These are phyloP conservation scores for Fraxinus americana DNA, from an alignment of 257 asterid species.

Conservation along the genomic window DNA sequence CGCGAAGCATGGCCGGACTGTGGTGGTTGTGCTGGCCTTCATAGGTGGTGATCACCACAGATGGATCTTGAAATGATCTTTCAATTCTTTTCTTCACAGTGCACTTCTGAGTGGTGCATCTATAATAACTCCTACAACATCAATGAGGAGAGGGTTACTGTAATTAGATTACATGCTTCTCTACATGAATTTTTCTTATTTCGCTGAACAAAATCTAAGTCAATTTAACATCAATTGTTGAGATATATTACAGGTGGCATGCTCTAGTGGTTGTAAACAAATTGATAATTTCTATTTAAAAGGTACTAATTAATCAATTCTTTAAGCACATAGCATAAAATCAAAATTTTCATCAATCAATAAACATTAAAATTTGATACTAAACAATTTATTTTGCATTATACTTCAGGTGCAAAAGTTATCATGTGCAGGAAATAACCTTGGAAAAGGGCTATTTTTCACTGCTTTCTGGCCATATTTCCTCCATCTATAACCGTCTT, in stretches of 20 bases:
- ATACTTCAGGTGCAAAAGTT: not conserved
- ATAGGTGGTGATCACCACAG: constrained; percentile 81
- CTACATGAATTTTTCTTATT: not conserved
- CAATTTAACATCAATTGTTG: too few relatives aligned
- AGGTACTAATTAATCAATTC: too few relatives aligned
- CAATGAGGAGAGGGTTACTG: not conserved
- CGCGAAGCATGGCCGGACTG: constrained; percentile 66
- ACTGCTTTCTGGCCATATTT: constrained; percentile 89
- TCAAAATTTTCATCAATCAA: not conserved
- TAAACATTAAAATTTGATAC: not conserved
- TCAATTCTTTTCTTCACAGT: constrained; percentile 82
- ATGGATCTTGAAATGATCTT: constrained; percentile 74
- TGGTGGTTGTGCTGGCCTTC: constrained; percentile 95
- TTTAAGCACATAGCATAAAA: too few relatives aligned
- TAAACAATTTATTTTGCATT: not conserved
- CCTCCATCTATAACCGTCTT: constrained; percentile 92
- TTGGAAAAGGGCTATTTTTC: constrained; percentile 83
- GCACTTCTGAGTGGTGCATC: constrained; percentile 85
- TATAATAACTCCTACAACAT: constrained; percentile 70
- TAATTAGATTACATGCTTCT: not conserved
- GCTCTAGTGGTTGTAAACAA: too few relatives aligned
- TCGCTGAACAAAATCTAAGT: too few relatives aligned
- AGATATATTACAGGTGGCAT: too few relatives aligned
- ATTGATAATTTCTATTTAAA: too few relatives aligned
- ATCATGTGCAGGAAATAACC: constrained; percentile 39